Conservation (phyloP, 768 basidiomycete genomes). For the Hygrocybe coccinea region DNA sequence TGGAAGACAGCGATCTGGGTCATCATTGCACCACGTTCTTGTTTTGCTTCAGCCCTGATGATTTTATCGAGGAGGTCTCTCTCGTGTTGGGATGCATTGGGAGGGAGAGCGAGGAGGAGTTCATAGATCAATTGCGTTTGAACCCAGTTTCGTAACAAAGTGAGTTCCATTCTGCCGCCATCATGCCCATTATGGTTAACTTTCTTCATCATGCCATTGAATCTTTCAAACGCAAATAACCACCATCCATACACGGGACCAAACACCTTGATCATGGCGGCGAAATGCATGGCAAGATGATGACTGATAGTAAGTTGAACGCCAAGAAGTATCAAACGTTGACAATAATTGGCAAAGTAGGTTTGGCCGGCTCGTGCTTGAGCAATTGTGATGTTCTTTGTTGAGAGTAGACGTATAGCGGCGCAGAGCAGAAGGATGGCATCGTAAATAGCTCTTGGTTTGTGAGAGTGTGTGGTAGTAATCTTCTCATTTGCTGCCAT, state of each 20-base stretch:
- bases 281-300: constrained; percentile 26
- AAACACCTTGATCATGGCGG: constrained; percentile 18
- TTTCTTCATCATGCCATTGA: constrained; percentile 31
- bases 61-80: constrained; percentile 10
- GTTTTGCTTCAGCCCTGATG: constrained; percentile 11
- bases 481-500: constrained; percentile 14
- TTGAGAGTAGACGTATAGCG: constrained; percentile 17
- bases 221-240: constrained; percentile 33
- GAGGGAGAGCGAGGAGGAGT: constrained; percentile 16
- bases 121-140: constrained; percentile 21
- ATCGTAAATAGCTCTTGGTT: constrained; percentile 10
- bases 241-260: constrained; percentile 34
- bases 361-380: constrained; percentile 22
- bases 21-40: constrained; percentile 19
- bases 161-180: constrained; percentile 28
- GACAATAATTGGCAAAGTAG: constrained; percentile 20
- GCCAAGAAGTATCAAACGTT: constrained; percentile 8
- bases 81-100: constrained; percentile 9
- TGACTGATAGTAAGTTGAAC: constrained; percentile 23
- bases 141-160: constrained; percentile 15
- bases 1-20: constrained; percentile 19
- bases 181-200: constrained; percentile 30
- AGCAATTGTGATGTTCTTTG: constrained; percentile 17
- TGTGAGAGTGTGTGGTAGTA: constrained; percentile 13
- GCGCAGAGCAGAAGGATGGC: constrained; percentile 16